Conservation (phyloP, 1,139 yeast genomes). For the Debaryomycetaceae sp. region DNA sequence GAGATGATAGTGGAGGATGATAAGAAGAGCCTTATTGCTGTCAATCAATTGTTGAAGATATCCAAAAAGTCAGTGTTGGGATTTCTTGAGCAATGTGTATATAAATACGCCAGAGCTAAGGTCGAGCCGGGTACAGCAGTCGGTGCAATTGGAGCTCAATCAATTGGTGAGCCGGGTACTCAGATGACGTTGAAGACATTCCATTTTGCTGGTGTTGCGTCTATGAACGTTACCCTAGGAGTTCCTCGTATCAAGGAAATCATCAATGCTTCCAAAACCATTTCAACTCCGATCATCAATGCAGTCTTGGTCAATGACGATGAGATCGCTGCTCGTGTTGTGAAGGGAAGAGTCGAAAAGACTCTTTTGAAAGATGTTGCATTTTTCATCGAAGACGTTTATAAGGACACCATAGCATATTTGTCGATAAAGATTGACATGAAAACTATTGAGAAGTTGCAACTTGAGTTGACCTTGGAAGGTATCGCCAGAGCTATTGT, state of each 20-base stretch:
- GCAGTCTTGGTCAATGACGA: conserved; percentile 93
- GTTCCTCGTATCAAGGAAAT: conserved; percentile 99
- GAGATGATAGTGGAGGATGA: conserved; percentile 45
- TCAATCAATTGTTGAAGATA: conserved; percentile 72
- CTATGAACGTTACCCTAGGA: conserved; percentile 98
- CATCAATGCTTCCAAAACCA: conserved; percentile 92
- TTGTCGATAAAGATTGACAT: conserved; percentile 80
- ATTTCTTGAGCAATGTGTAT: conserved; percentile 73
- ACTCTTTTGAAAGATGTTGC: conserved; percentile 85
- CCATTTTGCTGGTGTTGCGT: conserved; percentile 99
- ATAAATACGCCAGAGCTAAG: conserved; percentile 82
- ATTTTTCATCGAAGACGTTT: conserved; percentile 88
- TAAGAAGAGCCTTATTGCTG: conserved; percentile 44
- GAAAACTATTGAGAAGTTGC: conserved; percentile 82
- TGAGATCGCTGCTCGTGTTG: conserved; percentile 97
- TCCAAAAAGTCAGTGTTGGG: conserved; percentile 56
- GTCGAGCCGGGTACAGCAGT: conserved; percentile 99
- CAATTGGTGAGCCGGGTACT: conserved; percentile 99
- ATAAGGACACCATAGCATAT: conserved; percentile 73
- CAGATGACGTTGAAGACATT: conserved; percentile 98
- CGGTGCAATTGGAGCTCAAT: conserved; percentile 98
- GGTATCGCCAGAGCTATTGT: conserved; percentile 83
- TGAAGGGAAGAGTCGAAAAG: conserved; percentile 95
- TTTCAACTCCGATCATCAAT: conserved; percentile 95
- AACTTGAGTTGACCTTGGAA: conserved; percentile 80